These are phyloP conservation scores for Talaromyces sp. DNA, from an alignment of 2,329 filamentous ascomycete species.

Conservation along the genomic window DNA sequence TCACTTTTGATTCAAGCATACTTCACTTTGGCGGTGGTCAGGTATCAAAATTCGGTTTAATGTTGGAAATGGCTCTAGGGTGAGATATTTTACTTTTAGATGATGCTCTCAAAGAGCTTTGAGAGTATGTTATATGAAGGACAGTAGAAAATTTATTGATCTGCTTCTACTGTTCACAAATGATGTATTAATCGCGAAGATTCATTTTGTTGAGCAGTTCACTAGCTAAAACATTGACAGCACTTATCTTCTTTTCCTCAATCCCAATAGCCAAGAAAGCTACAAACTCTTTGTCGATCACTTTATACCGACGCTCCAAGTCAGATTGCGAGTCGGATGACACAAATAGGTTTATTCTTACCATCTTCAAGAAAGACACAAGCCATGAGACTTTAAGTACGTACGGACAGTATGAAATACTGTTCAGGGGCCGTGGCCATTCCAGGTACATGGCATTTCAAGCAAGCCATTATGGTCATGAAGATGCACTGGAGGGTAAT, in stretches of 20 bases:
- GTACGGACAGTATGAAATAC: no score
- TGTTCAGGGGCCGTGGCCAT: constrained; percentile 53
- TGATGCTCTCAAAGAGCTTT: not conserved
- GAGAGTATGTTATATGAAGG: not conserved
- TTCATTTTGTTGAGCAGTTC: not conserved
- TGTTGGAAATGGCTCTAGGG: not conserved
- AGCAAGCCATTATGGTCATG: no score
- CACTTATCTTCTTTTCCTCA: constrained; percentile 34
- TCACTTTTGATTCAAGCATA: not conserved
- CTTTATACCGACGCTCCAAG: no score
- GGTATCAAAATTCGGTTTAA: no score
- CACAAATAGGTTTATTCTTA: no score
- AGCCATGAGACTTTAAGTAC: no score
- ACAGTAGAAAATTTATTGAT: not conserved
- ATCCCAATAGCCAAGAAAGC: constrained; percentile 58
- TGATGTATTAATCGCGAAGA: not conserved
- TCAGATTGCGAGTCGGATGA: no score
- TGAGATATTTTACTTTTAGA: not conserved
- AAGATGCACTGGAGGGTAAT: not conserved
- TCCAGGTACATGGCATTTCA: constrained; percentile 52
- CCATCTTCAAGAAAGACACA: no score
- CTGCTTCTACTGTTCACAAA: not conserved
- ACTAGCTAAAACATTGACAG: not conserved
- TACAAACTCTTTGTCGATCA: constrained; percentile 24
- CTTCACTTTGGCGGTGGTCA: not conserved